Evolutionary conservation across 2,329 filamentous ascomycete genomes (phyloP).

Genomic region (Cordyceps tenuipes): DNA sequence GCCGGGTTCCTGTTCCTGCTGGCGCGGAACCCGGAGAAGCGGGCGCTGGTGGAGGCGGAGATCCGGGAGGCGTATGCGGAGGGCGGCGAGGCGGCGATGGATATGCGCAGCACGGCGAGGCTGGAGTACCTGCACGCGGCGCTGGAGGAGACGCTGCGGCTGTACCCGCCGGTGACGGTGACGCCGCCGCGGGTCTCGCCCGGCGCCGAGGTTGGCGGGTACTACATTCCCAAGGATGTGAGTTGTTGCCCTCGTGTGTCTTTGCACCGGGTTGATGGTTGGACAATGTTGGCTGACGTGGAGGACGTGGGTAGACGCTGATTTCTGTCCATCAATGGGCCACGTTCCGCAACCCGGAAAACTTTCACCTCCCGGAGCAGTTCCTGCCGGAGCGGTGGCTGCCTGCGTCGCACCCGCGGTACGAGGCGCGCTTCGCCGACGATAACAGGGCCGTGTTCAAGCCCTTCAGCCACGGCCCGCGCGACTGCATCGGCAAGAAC

Average conservation of each 20-base stretch:
- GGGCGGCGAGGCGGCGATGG: slow-evolving; percentile 26
- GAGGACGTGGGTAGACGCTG: not conserved
- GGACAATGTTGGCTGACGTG: not conserved
- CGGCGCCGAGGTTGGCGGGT: slow-evolving; percentile 27
- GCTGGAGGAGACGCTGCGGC: slow-evolving; percentile 34
- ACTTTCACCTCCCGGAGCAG: slow-evolving; percentile 36
- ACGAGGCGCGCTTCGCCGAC: slow-evolving; percentile 27
- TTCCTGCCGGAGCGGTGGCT: slow-evolving; percentile 42
- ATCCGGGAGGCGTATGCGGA: slow-evolving; percentile 19
- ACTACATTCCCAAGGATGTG: slow-evolving; percentile 27
- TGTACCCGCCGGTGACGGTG: slow-evolving; percentile 28
- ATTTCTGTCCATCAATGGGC: slow-evolving; percentile 36
- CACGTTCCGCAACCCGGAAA: slow-evolving; percentile 32
- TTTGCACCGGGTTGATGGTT: too few species aligned
- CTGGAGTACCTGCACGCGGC: slow-evolving; percentile 31
- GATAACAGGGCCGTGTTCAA: slow-evolving; percentile 31
- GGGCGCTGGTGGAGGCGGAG: slow-evolving; percentile 23
- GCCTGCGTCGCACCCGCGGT: slow-evolving; percentile 19
- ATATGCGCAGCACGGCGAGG: slow-evolving; percentile 21
- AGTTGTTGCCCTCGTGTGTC: slow-evolving; percentile 14
- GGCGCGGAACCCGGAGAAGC: slow-evolving; percentile 23
- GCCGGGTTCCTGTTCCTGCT: slow-evolving; percentile 24
- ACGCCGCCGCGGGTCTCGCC: slow-evolving; percentile 20
- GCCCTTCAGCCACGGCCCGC: slow-evolving; percentile 30
- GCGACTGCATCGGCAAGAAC: slow-evolving; percentile 35